These are phyloP conservation scores for Chaetomium sp. DNA, from an alignment of 2,329 filamentous ascomycete genomes.

Conservation along the genomic window DNA sequence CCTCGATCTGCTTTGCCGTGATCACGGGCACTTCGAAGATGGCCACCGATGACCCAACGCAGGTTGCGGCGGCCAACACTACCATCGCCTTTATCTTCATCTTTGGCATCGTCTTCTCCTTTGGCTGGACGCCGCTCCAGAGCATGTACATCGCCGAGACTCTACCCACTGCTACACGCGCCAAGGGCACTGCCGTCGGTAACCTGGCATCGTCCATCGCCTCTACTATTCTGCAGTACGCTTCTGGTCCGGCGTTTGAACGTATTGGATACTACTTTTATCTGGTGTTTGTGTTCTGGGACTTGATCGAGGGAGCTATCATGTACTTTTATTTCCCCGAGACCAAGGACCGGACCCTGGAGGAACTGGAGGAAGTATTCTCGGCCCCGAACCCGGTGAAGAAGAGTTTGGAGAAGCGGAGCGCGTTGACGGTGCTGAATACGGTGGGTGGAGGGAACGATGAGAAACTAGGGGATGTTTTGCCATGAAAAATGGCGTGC, in stretches of 20 bases:
- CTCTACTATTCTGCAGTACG: slow-evolving; percentile 38
- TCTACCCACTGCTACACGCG: slow-evolving; percentile 38
- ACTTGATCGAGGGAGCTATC: slow-evolving; percentile 35
- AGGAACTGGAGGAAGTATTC: slow-evolving; percentile 49
- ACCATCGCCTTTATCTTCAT: slow-evolving; percentile 48
- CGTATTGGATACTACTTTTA: slow-evolving; percentile 41
- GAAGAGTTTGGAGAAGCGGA: slow-evolving; percentile 38
- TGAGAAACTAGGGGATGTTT: slow-evolving; percentile 22
- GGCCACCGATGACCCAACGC: slow-evolving; percentile 31
- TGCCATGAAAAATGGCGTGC: not conserved
- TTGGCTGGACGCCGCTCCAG: slow-evolving; percentile 46
- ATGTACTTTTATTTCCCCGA: slow-evolving; percentile 47
- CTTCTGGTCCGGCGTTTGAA: slow-evolving; percentile 37
- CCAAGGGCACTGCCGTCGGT: slow-evolving; percentile 39
- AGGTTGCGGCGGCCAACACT: slow-evolving; percentile 35
- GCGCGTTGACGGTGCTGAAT: slow-evolving; percentile 38
- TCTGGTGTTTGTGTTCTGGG: slow-evolving; percentile 40
- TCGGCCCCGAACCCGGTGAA: slow-evolving; percentile 40
- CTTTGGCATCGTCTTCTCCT: slow-evolving; percentile 46
- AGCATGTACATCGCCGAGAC: slow-evolving; percentile 45
- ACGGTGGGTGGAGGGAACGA: slow-evolving; percentile 30
- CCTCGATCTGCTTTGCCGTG: slow-evolving; percentile 41
- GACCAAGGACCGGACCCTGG: slow-evolving; percentile 44
- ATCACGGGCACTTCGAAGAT: slow-evolving; percentile 44
- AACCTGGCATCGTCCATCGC: slow-evolving; percentile 36